These are phyloP conservation scores for Trichosporon asahii DNA, from an alignment of 1,284 basidiomycete species.

Conservation along the genomic window DNA sequence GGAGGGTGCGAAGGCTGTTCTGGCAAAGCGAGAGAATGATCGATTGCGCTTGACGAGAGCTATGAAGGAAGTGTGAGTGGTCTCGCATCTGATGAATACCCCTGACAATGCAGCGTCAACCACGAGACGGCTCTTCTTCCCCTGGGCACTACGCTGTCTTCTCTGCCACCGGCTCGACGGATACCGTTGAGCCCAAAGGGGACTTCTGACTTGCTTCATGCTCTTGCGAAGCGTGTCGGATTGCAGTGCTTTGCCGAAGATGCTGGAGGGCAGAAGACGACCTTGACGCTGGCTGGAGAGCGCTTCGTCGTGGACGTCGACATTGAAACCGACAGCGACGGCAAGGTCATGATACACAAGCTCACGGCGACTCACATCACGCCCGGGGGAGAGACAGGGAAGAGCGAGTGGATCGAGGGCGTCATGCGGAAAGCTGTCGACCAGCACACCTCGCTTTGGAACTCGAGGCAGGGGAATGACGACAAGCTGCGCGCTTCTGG, in stretches of 20 bases:
- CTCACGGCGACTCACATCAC: conserved; percentile 40
- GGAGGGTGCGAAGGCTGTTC: conserved; percentile 23
- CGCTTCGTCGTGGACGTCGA: conserved; percentile 47
- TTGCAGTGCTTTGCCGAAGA: conserved; percentile 47
- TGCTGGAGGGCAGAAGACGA: conserved; percentile 29
- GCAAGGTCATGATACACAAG: conserved; percentile 36
- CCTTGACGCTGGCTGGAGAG: conserved; percentile 41
- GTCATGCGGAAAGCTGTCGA: conserved; percentile 28
- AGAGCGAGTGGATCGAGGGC: conserved; percentile 33
- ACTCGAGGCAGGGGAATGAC: conserved; percentile 21
- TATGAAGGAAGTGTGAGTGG: conserved; percentile 27
- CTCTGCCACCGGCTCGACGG: conserved; percentile 18
- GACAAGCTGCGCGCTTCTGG: conserved; percentile 2
- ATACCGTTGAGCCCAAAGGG: conserved; percentile 19
- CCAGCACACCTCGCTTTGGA: conserved; percentile 34
- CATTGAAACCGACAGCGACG: conserved; percentile 37
- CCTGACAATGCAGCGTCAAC: conserved; percentile 28
- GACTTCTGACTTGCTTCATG: conserved; percentile 35
- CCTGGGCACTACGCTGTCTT: conserved; percentile 21
- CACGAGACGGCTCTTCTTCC: conserved; percentile 36
- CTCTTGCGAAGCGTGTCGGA: conserved; percentile 30
- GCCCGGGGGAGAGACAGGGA: conserved; percentile 28
- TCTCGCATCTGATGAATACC: not conserved
- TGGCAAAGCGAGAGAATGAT: conserved; percentile 17
- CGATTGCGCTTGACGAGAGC: conserved; percentile 21